These are phyloP conservation scores for Vicia villosa DNA, from an alignment of 306 rosid genomes.

Conservation along the genomic window DNA sequence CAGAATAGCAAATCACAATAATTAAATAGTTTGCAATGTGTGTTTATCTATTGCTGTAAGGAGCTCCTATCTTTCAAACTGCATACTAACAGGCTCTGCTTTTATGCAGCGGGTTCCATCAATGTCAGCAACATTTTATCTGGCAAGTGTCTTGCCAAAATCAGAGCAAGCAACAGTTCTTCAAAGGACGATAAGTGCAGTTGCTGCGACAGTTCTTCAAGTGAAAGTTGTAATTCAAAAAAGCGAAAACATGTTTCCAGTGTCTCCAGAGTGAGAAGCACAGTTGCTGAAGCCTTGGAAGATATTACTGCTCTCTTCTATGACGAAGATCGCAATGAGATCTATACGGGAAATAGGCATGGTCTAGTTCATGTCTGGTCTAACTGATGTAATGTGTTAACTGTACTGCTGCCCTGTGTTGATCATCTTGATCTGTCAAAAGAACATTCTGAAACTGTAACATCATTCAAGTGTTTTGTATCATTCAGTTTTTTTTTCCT, in stretches of 20 bases:
- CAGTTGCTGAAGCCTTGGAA: constrained; percentile 97
- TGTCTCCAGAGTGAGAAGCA: constrained; percentile 71
- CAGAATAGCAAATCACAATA: background rate
- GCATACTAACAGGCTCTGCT: constrained; percentile 36
- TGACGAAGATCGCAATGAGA: constrained; percentile 97
- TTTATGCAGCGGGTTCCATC: constrained; percentile 90
- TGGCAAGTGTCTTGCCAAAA: constrained; percentile 96
- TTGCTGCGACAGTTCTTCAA: constrained; percentile 51
- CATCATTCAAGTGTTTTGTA: constrained; percentile 46
- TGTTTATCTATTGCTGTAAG: constrained; percentile 4
- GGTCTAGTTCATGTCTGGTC: constrained; percentile 99
- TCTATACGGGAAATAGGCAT: constrained; percentile 88
- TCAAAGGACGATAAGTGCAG: constrained; percentile 58
- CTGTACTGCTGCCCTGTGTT: constrained; percentile 36
- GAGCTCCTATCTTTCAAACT: constrained; percentile 8
- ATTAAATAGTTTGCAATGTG: constrained; percentile 8
- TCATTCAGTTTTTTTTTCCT: constrained; percentile 32
- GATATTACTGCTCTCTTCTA: constrained; percentile 99
- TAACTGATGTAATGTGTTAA: constrained; percentile 48
- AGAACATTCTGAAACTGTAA: constrained; percentile 42
- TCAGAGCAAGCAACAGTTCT: constrained; percentile 69
- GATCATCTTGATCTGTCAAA: constrained; percentile 43
- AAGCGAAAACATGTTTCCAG: constrained; percentile 55
- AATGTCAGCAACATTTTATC: constrained; percentile 95
- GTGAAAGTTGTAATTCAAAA: constrained; percentile 52